Base-by-base conservation (phyloP, 352 stramenopile genomes). In the Phytophthora podocarpi region DNA sequence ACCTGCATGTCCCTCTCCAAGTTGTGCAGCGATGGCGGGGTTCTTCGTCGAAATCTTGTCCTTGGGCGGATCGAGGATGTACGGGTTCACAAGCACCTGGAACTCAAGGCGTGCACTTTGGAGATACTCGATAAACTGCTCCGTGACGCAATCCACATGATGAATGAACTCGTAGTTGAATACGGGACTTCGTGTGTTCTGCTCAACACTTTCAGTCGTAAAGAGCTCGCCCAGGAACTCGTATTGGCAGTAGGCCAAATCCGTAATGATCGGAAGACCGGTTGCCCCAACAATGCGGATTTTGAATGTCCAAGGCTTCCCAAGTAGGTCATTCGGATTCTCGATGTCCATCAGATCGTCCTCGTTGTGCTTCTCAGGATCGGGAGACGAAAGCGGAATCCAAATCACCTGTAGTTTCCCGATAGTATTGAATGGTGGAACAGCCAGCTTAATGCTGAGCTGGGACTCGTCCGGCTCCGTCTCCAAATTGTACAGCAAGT, bases 341-440 rank as follows among this genome's bases (percentile, higher is more conserved):
- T 96, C 85, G 6, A 95, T 76, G 41, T 96, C 84, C 40, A 90
- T 60, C 1, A 89, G 37, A 10, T 86, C 76, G 41, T 94, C 80
- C 10, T 79, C 70, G n/a, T 79, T 64, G 59, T 93, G 78, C 30
- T 85, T 82, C 5, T 89, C 84, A 0, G 70, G 55, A 26, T 95
- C 82, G 1, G 88, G 80, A 5, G 84, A 87, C 13, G 85, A 92
- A 36, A 97, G 49, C 13, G 92, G 91, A 26, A 80, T 90, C 92
- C 92, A 98, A 21, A 86, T 69, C 12, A 97, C 89, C 51, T 98
- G 82, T 15, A 98, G 78, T 56, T 97, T 95, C 15, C 92, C 91
- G 43, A 98, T 96, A n/a, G 89, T 96, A 39, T 97, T 95, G 65
- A 97, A 97, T 10, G 92, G 92, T 11, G 89, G 87, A 13, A 97